phyloP scores from a whole-genome alignment of 371 early-diverging fungal genomes.

The Phascolomyces articulosus region DNA sequence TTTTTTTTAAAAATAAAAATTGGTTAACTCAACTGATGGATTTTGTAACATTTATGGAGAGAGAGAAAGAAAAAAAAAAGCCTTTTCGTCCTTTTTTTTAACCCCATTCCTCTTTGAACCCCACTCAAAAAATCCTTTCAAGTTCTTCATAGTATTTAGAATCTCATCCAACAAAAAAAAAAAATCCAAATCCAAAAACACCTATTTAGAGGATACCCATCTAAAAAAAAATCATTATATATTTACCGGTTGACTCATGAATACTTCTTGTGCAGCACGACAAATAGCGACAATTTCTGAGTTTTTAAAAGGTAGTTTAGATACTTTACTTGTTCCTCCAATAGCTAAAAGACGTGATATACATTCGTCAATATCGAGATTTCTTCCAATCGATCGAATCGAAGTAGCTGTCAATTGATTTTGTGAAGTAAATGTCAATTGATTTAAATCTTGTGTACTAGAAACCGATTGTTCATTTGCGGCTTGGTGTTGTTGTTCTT shows the following conservation, averaged over 20 bases:
- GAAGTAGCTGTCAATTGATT: slow-evolving; percentile 53
- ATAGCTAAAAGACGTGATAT: slow-evolving; percentile 81
- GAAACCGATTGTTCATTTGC: slow-evolving; percentile 18
- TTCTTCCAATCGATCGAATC: slow-evolving; percentile 47
- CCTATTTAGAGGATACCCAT: no score
- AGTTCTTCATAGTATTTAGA: no score
- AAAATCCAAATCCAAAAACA: no score
- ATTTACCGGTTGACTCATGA: slow-evolving; percentile 85
- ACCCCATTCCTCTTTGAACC: background rate
- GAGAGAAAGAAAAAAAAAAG: no score
- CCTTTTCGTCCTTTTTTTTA: no score
- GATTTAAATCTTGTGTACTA: slow-evolving; percentile 22
- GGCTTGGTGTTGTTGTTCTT: slow-evolving; percentile 1
- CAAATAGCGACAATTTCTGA: slow-evolving; percentile 93
- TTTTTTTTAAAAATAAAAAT: background rate
- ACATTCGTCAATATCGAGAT: slow-evolving; percentile 85
- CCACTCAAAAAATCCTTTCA: no score
- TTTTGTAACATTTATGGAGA: background rate
- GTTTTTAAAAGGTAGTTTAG: slow-evolving; percentile 76
- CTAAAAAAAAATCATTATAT: background rate
- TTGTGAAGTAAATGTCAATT: slow-evolving; percentile 38
- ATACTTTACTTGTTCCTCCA: slow-evolving; percentile 71
- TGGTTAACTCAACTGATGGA: no score
- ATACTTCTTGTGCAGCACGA: slow-evolving; percentile 85
- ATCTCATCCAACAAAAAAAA: no score